Evolutionary conservation across 2,329 filamentous ascomycete species (phyloP), one percentile per base, ranked within the genome.

Genomic region (Claviceps paspali): DNA sequence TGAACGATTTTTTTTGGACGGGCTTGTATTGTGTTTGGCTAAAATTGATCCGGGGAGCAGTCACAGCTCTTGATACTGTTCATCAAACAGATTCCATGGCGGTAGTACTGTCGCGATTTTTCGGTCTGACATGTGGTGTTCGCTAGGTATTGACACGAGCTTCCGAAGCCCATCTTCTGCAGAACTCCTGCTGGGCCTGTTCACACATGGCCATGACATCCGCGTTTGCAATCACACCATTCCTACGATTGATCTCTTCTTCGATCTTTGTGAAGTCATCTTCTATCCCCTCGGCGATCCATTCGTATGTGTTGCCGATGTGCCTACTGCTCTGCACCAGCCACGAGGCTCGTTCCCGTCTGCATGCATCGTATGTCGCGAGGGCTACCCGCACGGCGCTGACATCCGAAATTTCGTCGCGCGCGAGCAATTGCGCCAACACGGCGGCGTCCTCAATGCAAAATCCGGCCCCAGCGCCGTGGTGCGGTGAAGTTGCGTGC

Each of bases 251-350:
- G 31, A 42, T 42, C 19, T 44, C 38, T 6, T 27, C 34, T 18
- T 42, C 40, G 3, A 40, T 38, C 24, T 38, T 41, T 6, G 18
- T n/a, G 15, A 42, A 37, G 21, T 42, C 41, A 24, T 35, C 34
- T 6, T 35, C 34, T 17, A 38, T 35, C 3, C 42, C 42, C 8
- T 28, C 27, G 3, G 42, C 42, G n/a, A 41, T 32, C 42, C 40
- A 40, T 26, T 44, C 40, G 24, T 44, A 42, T 11, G 32, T 32
- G 17, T 42, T 31, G 5, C 40, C 42, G 5, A 42, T 40, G 33
- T 31, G 31, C 26, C 40, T 33, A 27, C 42, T 41, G 35, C 38
- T 36, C 12, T 36, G 29, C 8, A 40, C 38, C 14, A 40, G 6
- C 38, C 38, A 40, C 21, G 38, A 28, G 3, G n/a, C 38, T 12